phyloP scores from a whole-genome alignment of 345 rosid genomes.

The Eucalyptus melliodora region DNA sequence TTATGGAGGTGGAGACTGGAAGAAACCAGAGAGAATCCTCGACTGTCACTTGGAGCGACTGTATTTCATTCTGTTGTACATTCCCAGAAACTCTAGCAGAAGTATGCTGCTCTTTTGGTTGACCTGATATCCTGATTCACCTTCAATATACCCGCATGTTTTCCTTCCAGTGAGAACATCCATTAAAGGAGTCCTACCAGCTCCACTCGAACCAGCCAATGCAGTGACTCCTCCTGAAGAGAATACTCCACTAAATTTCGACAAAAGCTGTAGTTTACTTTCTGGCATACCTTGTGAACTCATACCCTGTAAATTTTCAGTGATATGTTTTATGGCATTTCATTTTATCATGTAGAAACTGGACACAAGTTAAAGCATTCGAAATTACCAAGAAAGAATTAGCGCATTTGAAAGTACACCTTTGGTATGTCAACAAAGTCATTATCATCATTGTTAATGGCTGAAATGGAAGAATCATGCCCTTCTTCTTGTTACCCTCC shows the following conservation, averaged over 20 bases:
- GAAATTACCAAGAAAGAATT: not conserved
- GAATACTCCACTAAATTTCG: conserved; percentile 73
- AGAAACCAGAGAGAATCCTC: conserved; percentile 90
- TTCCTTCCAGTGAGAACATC: conserved; percentile 94
- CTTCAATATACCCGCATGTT: conserved; percentile 86
- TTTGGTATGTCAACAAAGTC: conserved; percentile 86
- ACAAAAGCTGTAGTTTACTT: conserved; percentile 53
- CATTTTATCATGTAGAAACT: not conserved
- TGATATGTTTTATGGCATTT: not conserved
- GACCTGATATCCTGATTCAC: conserved; percentile 75
- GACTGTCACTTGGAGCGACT: conserved; percentile 90
- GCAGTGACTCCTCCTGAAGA: conserved; percentile 90
- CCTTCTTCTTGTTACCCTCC: not conserved
- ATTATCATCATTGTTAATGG: conserved; percentile 72
- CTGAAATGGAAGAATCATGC: conserved; percentile 84
- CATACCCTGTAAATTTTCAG: conserved; percentile 41
- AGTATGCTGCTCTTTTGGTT: conserved; percentile 63
- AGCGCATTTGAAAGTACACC: conserved; percentile 13
- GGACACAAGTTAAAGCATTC: not conserved
- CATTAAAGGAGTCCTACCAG: conserved; percentile 91
- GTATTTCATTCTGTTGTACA: conserved; percentile 93
- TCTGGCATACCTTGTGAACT: conserved; percentile 56
- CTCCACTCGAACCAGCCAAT: conserved; percentile 91
- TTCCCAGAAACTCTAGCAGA: conserved; percentile 90
- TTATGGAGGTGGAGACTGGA: conserved; percentile 70